These are phyloP conservation scores for Pythium guiyangense DNA, from an alignment of 352 stramenopile species.

Conservation along the genomic window DNA sequence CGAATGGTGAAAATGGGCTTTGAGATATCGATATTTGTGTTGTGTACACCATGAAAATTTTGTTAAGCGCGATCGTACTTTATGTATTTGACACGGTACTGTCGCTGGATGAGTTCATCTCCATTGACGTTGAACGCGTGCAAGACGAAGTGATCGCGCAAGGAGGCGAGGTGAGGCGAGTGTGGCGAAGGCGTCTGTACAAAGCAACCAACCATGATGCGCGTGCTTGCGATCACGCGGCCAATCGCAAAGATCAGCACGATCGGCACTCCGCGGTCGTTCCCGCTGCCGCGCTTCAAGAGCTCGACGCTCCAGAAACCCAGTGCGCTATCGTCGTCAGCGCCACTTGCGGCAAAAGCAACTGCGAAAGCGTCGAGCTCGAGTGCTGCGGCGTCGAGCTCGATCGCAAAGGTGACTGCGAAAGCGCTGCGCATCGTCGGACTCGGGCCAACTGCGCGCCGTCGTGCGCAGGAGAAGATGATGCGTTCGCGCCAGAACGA, in stretches of 20 bases:
- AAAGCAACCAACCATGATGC: conserved; percentile 6
- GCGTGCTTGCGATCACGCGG: conserved; percentile 11
- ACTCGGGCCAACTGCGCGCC: conserved; percentile 18
- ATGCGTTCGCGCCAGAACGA: conserved; percentile 6
- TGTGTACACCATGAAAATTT: too few relatives aligned
- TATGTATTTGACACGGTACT: background rate
- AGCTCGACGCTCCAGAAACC: conserved; percentile 1
- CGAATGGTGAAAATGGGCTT: too few relatives aligned
- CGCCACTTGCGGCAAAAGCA: background rate
- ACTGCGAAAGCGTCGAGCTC: conserved; percentile 4
- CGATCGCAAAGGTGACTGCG: conserved; percentile 4
- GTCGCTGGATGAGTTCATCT: background rate
- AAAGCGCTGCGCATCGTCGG: conserved; percentile 20
- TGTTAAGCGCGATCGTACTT: background rate
- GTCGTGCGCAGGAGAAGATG: conserved; percentile 20
- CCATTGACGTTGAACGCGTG: too few relatives aligned
- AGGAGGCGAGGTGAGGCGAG: too few relatives aligned
- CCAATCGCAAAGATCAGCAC: background rate
- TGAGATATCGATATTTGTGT: too few relatives aligned
- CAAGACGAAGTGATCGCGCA: too few relatives aligned
- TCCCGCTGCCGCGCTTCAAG: conserved; percentile 10
- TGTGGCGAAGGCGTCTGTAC: too few relatives aligned
- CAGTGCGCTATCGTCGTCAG: background rate
- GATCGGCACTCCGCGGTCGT: background rate
- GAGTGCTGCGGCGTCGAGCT: background rate